Evolutionary conservation across 2,329 filamentous ascomycete species (phyloP).

Genomic region (Botrytis cinerea): DNA sequence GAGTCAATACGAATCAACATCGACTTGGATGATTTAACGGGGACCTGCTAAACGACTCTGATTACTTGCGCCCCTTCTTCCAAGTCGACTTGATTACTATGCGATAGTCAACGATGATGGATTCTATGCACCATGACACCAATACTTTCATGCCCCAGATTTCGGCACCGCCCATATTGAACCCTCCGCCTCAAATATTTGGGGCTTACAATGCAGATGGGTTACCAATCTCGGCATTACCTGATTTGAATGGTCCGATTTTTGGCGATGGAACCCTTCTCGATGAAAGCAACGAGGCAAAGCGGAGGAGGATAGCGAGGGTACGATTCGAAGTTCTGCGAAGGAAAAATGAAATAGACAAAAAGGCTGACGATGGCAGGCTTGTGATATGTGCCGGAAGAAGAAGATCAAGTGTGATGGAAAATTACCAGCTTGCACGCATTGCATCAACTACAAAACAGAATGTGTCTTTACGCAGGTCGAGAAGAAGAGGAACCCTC

Average conservation of each 20-base stretch:
- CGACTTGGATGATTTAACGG: background rate
- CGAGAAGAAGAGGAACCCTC: slow-evolving; percentile 96
- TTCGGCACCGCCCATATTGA: slow-evolving; percentile 60
- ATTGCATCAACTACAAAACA: slow-evolving; percentile 97
- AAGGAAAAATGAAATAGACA: background rate
- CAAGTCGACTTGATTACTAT: slow-evolving; percentile 12
- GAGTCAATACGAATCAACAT: slow-evolving; percentile 12
- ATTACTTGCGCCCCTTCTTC: background rate
- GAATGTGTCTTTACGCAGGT: slow-evolving; percentile 97
- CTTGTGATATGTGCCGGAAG: slow-evolving; percentile 78
- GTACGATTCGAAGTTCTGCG: slow-evolving; percentile 50
- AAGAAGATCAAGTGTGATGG: slow-evolving; percentile 98
- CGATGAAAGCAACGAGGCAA: slow-evolving; percentile 76
- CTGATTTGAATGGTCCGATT: slow-evolving; percentile 61
- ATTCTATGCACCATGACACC: slow-evolving; percentile 27
- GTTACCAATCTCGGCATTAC: slow-evolving; percentile 58
- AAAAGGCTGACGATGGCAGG: slow-evolving; percentile 45
- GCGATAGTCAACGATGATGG: slow-evolving; percentile 30
- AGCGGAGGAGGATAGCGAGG: slow-evolving; percentile 58
- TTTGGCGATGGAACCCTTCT: slow-evolving; percentile 59
- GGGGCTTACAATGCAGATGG: slow-evolving; percentile 62
- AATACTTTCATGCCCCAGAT: slow-evolving; percentile 56
- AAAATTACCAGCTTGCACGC: slow-evolving; percentile 89
- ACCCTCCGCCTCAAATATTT: slow-evolving; percentile 70
- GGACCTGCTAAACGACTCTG: background rate